phyloP scores from a whole-genome alignment of 176 grass and related monocot genomes.

The Pharus latifolius region DNA sequence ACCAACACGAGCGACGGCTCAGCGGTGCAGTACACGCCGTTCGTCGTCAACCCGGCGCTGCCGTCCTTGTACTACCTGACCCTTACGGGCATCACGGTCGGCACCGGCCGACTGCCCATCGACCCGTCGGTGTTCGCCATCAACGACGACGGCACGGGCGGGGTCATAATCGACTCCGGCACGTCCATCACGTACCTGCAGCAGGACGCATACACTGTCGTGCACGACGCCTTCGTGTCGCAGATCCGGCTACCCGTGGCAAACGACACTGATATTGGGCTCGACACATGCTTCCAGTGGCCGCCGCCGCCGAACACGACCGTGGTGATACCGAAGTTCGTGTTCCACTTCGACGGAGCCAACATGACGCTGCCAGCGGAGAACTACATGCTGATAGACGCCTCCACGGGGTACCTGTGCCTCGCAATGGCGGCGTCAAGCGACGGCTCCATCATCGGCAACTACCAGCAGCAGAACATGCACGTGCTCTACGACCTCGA shows the following conservation, averaged over 20 bases:
- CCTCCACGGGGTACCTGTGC: slow-evolving; percentile 21
- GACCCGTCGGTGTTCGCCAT: slow-evolving; percentile 38
- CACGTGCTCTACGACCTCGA: slow-evolving; percentile 40
- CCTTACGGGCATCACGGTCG: slow-evolving; percentile 53
- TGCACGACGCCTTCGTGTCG: slow-evolving; percentile 16
- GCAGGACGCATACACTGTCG: slow-evolving; percentile 26
- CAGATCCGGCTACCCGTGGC: slow-evolving; percentile 27
- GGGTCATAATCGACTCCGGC: slow-evolving; percentile 62
- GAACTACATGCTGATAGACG: slow-evolving; percentile 44
- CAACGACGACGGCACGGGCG: slow-evolving; percentile 22
- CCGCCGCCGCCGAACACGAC: background rate
- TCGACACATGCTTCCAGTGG: background rate
- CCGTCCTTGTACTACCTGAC: slow-evolving; percentile 51
- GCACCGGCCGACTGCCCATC: slow-evolving; percentile 29
- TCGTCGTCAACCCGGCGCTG: no score
- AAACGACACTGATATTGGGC: background rate
- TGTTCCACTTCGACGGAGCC: slow-evolving; percentile 53
- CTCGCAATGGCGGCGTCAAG: slow-evolving; percentile 27
- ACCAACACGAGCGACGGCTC: background rate
- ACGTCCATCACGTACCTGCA: background rate
- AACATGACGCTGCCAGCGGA: slow-evolving; percentile 38
- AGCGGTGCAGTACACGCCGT: slow-evolving; percentile 9
- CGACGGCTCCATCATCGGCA: slow-evolving; percentile 21
- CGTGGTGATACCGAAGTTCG: slow-evolving; percentile 31
- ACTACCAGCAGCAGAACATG: slow-evolving; percentile 30